phyloP scores from a whole-genome alignment of 257 asterid genomes.

The Solanum lignicaule region DNA sequence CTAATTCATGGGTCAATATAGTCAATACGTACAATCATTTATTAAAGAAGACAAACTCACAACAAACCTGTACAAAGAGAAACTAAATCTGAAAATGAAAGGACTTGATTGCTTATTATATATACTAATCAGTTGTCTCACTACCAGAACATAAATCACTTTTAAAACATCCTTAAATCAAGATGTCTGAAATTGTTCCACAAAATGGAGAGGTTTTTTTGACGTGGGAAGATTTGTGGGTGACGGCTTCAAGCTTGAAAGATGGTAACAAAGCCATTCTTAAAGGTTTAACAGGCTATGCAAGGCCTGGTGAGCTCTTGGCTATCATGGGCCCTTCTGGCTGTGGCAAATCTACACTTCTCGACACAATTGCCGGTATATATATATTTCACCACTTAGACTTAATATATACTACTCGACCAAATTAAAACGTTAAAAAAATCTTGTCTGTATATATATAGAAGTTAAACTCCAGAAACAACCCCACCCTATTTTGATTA shows the following conservation, averaged over 20 bases:
- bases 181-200: not conserved
- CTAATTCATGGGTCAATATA: not conserved
- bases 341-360: constrained; percentile 9
- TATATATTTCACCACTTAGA: not conserved
- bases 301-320: not conserved
- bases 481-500: not conserved
- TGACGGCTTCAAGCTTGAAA: constrained; percentile 6
- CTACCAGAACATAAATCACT: not conserved
- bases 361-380: constrained; percentile 1
- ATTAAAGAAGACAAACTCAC: not conserved
- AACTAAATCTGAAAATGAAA: not conserved
- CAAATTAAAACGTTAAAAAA: not conserved
- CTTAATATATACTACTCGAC: not conserved
- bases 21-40: too few species aligned
- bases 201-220: not conserved
- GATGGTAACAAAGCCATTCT: constrained; percentile 7
- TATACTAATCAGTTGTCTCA: not conserved
- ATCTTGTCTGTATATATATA: not conserved
- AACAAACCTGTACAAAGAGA: not conserved
- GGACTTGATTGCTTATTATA: not conserved
- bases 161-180: not conserved
- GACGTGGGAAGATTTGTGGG: constrained; percentile 37
- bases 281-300: constrained; percentile 7
- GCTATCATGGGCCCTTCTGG: constrained; percentile 12
- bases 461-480: not conserved